These are phyloP conservation scores for Davidsoniella neocaledoniae DNA, from an alignment of 2,329 filamentous ascomycete species.

Conservation along the genomic window DNA sequence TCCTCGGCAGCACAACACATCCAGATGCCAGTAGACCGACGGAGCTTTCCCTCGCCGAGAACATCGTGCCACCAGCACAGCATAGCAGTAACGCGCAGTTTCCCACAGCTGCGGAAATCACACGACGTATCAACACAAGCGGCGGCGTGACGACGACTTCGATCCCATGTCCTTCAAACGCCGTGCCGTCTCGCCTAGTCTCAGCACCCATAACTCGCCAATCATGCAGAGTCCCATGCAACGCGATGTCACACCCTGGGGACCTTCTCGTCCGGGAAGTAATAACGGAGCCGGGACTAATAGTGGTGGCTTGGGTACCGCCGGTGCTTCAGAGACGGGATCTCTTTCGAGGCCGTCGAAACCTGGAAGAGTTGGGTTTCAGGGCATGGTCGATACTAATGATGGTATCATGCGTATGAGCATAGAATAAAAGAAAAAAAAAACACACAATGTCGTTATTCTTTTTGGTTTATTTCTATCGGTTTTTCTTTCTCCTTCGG, in stretches of 20 bases:
- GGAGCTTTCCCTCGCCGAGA: constrained; percentile 6
- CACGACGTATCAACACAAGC: constrained; percentile 62
- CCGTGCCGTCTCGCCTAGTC: constrained; percentile 75
- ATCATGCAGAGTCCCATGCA: constrained; percentile 72
- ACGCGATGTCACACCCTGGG: constrained; percentile 53
- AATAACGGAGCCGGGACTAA: constrained; percentile 33
- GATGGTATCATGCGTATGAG: constrained; percentile 95
- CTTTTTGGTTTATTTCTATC: not conserved
- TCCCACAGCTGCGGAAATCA: constrained; percentile 56
- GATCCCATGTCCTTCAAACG: constrained; percentile 80
- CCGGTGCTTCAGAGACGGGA: constrained; percentile 21
- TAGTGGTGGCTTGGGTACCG: constrained; percentile 30
- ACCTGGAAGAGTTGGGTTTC: constrained; percentile 56
- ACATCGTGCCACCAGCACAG: not conserved
- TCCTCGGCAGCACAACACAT: constrained; percentile 13
- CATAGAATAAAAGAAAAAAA: constrained; percentile 47
- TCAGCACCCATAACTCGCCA: constrained; percentile 82
- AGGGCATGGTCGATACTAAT: constrained; percentile 91
- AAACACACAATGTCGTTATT: constrained; percentile 3
- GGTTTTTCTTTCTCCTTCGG: constrained; percentile 9
- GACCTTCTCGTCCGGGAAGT: constrained; percentile 49
- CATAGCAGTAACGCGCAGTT: constrained; percentile 20
- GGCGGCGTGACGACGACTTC: constrained; percentile 80
- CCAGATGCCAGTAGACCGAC: constrained; percentile 1
- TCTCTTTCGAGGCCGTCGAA: constrained; percentile 31